Conservation (phyloP, 176 grass and related monocot genomes). For the Triticum monococcum region DNA sequence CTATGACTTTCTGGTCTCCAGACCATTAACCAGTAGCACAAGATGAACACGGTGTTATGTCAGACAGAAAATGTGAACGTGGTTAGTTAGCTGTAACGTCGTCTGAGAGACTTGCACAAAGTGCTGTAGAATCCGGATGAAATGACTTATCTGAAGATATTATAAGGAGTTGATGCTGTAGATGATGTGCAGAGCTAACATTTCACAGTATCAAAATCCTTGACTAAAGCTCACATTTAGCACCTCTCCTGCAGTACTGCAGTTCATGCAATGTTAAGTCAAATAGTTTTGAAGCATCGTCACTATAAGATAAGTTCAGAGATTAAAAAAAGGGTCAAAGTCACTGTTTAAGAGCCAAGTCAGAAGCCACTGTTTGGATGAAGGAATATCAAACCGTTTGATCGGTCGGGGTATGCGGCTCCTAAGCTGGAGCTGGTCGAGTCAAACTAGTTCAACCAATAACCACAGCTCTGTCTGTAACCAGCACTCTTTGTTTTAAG, state of each 20-base stretch:
- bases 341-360: slow-evolving; percentile 11
- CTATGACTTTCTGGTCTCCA: background rate
- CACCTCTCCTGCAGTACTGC: background rate
- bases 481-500: no score
- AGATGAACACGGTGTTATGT: background rate
- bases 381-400: slow-evolving; percentile 3
- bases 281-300: slow-evolving; percentile 35
- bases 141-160: background rate
- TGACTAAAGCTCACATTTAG: background rate
- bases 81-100: background rate
- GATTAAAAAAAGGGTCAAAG: background rate
- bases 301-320: background rate
- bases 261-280: slow-evolving; percentile 6
- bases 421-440: background rate
- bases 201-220: background rate
- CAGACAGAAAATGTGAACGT: background rate
- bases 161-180: background rate
- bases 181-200: background rate
- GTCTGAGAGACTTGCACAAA: background rate
- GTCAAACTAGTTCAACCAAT: background rate
- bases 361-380: background rate
- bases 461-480: no score
- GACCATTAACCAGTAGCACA: background rate
- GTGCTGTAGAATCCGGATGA: background rate
- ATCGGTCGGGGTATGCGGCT: background rate